Percentiles rank a stretch among this genome's conserved stretches.
phyloP scores from a whole-genome alignment of 768 basidiomycete species.

The Dendrothele bispora region DNA sequence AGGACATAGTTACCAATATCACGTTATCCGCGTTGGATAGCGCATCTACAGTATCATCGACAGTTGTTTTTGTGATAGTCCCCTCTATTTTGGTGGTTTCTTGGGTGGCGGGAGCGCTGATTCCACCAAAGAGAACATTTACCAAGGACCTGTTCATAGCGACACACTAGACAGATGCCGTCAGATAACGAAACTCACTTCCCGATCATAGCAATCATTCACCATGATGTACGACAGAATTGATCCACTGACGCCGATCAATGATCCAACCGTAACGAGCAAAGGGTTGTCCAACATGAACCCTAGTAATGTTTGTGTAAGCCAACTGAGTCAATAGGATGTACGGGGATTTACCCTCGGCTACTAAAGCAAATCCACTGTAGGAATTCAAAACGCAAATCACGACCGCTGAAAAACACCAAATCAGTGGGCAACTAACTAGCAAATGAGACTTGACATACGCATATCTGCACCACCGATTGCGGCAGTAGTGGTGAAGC shows the following conservation, averaged over 20 bases:
- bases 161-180: conserved; percentile 59
- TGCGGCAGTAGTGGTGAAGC: conserved; percentile 86
- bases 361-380: conserved; percentile 87
- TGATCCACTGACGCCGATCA: conserved; percentile 89
- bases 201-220: conserved; percentile 16
- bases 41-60: conserved; percentile 81
- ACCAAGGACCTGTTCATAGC: conserved; percentile 88
- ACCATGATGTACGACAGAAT: conserved; percentile 95
- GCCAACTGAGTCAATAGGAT: not conserved
- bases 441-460: conserved; percentile 34
- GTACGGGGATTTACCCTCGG: conserved; percentile 55
- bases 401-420: conserved; percentile 62
- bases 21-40: conserved; percentile 80
- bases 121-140: conserved; percentile 90
- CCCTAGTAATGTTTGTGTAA: conserved; percentile 32
- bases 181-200: not conserved
- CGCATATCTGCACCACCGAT: conserved; percentile 95
- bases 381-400: conserved; percentile 91
- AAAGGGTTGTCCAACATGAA: conserved; percentile 90
- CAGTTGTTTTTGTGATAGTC: conserved; percentile 70
- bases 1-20: conserved; percentile 54
- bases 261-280: conserved; percentile 78
- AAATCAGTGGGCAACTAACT: conserved; percentile 9
- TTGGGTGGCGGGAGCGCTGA: conserved; percentile 51
- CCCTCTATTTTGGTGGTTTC: conserved; percentile 82